Evolutionary conservation across 2,329 filamentous ascomycete genomes (phyloP).

Genomic region (Alternaria rosae): DNA sequence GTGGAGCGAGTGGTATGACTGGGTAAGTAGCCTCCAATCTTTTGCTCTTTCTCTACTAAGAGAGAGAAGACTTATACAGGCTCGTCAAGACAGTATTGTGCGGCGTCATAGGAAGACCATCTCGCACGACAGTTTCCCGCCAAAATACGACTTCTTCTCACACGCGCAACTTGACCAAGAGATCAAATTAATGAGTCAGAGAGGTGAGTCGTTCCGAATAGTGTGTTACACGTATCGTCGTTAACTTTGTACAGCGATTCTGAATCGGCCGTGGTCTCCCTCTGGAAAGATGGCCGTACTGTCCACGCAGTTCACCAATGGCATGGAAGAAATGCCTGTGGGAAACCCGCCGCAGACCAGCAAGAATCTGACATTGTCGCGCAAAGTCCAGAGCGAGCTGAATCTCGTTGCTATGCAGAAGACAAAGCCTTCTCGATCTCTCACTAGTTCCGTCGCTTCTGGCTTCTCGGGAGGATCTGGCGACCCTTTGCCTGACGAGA

Average conservation of each 20-base stretch:
- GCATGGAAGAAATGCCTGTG: slow-evolving; percentile 36
- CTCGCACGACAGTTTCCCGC: slow-evolving; percentile 16
- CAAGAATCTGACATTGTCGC: slow-evolving; percentile 27
- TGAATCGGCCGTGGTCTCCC: slow-evolving; percentile 45
- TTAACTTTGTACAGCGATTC: slow-evolving; percentile 25
- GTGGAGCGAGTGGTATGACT: slow-evolving; percentile 50
- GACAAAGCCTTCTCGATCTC: slow-evolving; percentile 5
- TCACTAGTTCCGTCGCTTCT: slow-evolving; percentile 30
- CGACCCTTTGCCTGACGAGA: slow-evolving; percentile 43
- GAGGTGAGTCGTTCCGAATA: slow-evolving; percentile 22
- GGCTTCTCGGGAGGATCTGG: slow-evolving; percentile 44
- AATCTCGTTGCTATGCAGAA: slow-evolving; percentile 25
- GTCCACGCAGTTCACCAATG: slow-evolving; percentile 48
- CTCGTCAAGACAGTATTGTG: slow-evolving; percentile 52
- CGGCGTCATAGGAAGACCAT: slow-evolving; percentile 29
- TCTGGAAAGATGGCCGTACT: slow-evolving; percentile 50
- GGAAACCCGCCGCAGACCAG: slow-evolving; percentile 40
- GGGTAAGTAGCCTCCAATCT: slow-evolving; percentile 28
- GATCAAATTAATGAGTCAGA: slow-evolving; percentile 34
- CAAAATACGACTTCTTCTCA: slow-evolving; percentile 21
- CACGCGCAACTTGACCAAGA: slow-evolving; percentile 32
- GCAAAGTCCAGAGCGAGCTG: slow-evolving; percentile 42
- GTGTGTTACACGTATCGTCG: background rate
- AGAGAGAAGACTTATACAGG: slow-evolving; percentile 45
- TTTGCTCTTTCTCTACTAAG: slow-evolving; percentile 6